Base-by-base conservation (phyloP, 352 stramenopile species). In the Elongisporangium anandrum region DNA sequence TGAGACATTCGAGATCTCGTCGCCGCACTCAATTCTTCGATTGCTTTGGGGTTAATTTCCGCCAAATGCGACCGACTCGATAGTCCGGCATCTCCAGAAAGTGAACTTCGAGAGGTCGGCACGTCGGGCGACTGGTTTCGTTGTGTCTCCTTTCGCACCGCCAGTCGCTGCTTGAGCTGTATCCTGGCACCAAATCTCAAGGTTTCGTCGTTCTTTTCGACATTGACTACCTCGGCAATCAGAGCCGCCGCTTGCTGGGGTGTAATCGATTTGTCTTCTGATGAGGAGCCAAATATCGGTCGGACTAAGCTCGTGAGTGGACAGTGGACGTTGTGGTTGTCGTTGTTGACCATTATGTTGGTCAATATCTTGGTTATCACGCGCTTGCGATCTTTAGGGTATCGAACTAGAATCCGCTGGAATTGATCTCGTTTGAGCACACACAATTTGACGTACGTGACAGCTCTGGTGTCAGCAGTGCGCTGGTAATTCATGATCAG, bases 401-500 rank as follows among this genome's bases (percentile, higher is more conserved):
- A 60, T 19, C 61, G 52, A 2, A 54, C 20, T 16, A 82, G 53
- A 16, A 79, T 73, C 2, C 22, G 19, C 22, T 75, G 69, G 52
- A 81, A 81, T 13, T 64, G 50, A 0, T 45, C 8, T 3, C 69
- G 66, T 0, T 66, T 56, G n/a, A 81, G 52, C 21, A 78, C 69
- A 19, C 72, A 75, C 64, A 81, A 69, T 49, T 78, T 69, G 4
- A 77, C 68, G 50, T 72, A 74, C 38, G 70, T 74, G 17, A 70
- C n/a, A 0, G 73, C 70, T 8, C 71, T 61, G 0, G 68, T 53
- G 34, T 68, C 66, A 7, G 68, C 66, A 3, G 76, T 76, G 19
- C 73, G 64, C 52, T 78, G 62, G 50, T 77, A 76, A 52, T 83
- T 73, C 56, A 73, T 75, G 3, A 81, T n/a, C 47, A 86, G 58